phyloP scores from a whole-genome alignment of 257 asterid genomes.

The Solanum infundibuliforme region DNA sequence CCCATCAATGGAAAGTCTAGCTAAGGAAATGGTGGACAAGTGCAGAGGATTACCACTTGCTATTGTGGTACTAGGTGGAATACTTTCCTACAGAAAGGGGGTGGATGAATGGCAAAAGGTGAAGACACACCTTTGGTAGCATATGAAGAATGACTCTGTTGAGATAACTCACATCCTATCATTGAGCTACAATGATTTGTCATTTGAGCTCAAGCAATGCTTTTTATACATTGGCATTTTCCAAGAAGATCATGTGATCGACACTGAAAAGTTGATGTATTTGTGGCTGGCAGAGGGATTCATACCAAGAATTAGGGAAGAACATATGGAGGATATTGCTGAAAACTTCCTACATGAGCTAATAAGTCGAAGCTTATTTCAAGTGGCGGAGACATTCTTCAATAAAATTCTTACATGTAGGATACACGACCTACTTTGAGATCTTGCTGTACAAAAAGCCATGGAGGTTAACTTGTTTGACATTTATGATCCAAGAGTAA shows the following conservation, averaged over 20 bases:
- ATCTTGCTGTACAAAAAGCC: conserved; percentile 1
- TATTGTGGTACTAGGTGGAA: not conserved
- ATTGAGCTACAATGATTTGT: too few species aligned
- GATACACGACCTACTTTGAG: conserved; percentile 4
- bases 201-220: too few species aligned
- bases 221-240: not conserved
- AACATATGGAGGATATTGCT: not conserved
- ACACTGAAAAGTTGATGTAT: not conserved
- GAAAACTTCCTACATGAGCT: conserved; percentile 4
- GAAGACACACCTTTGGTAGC: too few species aligned
- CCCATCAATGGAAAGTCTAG: not conserved
- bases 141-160: too few species aligned
- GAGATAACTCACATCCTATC: too few species aligned
- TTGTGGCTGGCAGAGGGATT: conserved; percentile 3
- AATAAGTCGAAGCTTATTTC: not conserved
- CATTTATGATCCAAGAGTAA: not conserved
- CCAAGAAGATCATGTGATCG: not conserved
- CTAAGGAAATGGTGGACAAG: not conserved
- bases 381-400: not conserved
- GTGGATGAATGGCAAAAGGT: not conserved
- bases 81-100: not conserved
- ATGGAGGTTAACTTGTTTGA: not conserved
- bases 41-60: conserved; percentile 7
- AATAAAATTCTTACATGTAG: not conserved
- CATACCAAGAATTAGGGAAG: not conserved